Conservation (phyloP, 495 filamentous ascomycete species). For the Podospora pseudocomata region DNA sequence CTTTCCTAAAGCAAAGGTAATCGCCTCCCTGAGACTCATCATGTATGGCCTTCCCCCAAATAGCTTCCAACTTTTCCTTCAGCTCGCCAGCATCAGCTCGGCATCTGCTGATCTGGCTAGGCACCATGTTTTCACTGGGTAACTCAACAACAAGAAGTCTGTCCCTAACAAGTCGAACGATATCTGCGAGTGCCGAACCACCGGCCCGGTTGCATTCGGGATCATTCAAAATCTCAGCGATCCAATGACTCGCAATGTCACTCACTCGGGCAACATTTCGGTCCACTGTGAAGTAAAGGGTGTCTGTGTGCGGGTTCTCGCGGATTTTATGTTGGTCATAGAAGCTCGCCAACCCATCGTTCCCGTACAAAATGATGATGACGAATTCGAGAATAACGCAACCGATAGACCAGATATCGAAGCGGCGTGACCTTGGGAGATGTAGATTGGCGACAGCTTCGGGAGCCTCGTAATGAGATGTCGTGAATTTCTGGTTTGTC, state of each 20-base stretch:
- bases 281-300: slow-evolving; percentile 2
- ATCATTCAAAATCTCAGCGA: neutral
- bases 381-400: slow-evolving; percentile 36
- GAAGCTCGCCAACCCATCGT: slow-evolving; percentile 18
- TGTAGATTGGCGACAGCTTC: slow-evolving; percentile 16
- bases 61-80: neutral
- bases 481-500: slow-evolving; percentile 19
- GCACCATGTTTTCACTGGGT: neutral
- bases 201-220: neutral
- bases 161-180: slow-evolving; percentile 1
- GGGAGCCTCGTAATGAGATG: slow-evolving; percentile 27
- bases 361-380: slow-evolving; percentile 37
- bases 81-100: slow-evolving; percentile 4
- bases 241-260: neutral
- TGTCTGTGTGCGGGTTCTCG: neutral
- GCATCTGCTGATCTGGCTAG: neutral
- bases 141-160: slow-evolving; percentile 6
- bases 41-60: neutral
- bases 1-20: neutral
- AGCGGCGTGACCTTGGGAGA: slow-evolving; percentile 25
- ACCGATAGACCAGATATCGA: slow-evolving; percentile 43
- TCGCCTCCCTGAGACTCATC: neutral
- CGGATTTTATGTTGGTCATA: slow-evolving; percentile 15
- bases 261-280: neutral
- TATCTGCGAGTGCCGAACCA: neutral